Base-by-base conservation (phyloP, 2,329 filamentous ascomycete species). In the Aureobasidium sp. region DNA sequence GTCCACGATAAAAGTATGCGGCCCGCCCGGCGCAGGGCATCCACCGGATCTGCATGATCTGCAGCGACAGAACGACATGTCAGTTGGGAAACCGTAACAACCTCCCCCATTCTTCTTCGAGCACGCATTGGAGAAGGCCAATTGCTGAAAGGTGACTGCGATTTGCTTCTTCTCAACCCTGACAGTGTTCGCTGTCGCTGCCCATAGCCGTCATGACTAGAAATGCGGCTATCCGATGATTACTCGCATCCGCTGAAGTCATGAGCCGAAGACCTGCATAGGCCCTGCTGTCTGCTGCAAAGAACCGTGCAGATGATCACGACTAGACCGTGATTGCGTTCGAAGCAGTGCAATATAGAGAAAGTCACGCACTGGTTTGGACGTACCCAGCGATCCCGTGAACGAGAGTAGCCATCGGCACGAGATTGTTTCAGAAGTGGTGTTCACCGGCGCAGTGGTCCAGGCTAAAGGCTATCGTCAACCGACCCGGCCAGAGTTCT, bases 281-380 rank as follows among this genome's bases (percentile, higher is more conserved):
- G 45, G 34, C 36, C 45, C 45, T 59, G 34, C 45, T 59, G 44
- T 47, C 45, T 50, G 45, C 57, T 59, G 57, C 57, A 59, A 59
- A 50, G 34, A 49, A 59, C 30, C 57, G 57, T 59, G 57, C 57
- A 59, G 44, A 59, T 59, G 57, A 59, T 59, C 57, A 59, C 57
- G 54, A 47, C 21, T 59, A 47, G 45, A 59, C 57, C 30, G 57
- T 59, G 42, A 48, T 58, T 58, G 42, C 30, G 21, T 13, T 48
- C 32, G 42, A 39, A 58, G 32, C 42, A 42, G 54, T 39, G 42
- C 34, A 58, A 42, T 58, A 57, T 45, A 57, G 29, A 25, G 21
- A 3, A 57, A 45, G 53, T 57, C 41, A 57, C 30, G 41, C 53
- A 57, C 36, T 29, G 53, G 41, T 27, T 37, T 57, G 53, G 30